Conservation (phyloP, 345 rosid genomes). For the Populus davidiana region DNA sequence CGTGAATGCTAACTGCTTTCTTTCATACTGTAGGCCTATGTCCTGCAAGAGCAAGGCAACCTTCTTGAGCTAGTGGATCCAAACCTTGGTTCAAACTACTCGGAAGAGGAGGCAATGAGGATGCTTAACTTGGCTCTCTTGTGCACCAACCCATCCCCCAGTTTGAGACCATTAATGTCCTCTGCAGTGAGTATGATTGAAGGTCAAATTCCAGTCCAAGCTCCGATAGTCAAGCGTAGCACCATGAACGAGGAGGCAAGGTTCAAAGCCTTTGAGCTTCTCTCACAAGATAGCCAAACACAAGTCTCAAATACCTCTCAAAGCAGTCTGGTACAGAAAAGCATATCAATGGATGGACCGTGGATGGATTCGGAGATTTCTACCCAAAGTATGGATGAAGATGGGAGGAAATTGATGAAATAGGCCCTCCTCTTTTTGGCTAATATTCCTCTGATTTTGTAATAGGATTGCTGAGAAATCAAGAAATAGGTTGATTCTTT, state of each 20-base stretch:
- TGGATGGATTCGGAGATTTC: slow-evolving; percentile 58
- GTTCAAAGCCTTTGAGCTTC: slow-evolving; percentile 69
- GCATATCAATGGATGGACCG: slow-evolving; percentile 60
- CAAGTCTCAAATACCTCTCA: slow-evolving; percentile 37
- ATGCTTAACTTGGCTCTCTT: slow-evolving; percentile 68
- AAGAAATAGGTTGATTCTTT: background rate
- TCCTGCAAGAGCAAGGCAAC: slow-evolving; percentile 89
- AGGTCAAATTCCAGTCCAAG: slow-evolving; percentile 66
- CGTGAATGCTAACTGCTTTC: background rate
- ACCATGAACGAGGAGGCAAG: slow-evolving; percentile 49
- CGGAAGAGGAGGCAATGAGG: slow-evolving; percentile 58
- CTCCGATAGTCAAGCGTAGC: slow-evolving; percentile 62
- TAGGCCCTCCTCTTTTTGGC: background rate
- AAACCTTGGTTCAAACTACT: slow-evolving; percentile 49
- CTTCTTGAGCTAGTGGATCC: slow-evolving; percentile 82
- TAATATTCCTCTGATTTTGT: background rate
- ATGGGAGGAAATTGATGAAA: background rate
- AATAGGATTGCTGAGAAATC: background rate
- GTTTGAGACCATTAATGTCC: slow-evolving; percentile 83
- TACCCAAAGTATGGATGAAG: slow-evolving; percentile 34
- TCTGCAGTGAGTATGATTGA: slow-evolving; percentile 78
- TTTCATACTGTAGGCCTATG: slow-evolving; percentile 58
- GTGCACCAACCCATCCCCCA: slow-evolving; percentile 92
- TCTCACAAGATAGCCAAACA: slow-evolving; percentile 66
- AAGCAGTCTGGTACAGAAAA: slow-evolving; percentile 39